These are phyloP conservation scores for Albifimbria verrucaria DNA, from an alignment of 2,329 filamentous ascomycete species.

Conservation along the genomic window DNA sequence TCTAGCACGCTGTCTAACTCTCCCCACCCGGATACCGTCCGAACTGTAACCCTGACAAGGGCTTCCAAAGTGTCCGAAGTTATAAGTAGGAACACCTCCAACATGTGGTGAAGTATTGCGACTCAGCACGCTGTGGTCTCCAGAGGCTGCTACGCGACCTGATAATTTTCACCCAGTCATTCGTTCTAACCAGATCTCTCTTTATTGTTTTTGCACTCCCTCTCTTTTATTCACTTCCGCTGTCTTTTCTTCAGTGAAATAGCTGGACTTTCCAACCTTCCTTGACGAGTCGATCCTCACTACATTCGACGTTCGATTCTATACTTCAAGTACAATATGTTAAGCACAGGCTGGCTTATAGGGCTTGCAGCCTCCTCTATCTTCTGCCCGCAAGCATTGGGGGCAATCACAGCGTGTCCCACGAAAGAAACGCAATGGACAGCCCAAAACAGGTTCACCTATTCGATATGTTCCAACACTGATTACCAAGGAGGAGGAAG, in stretches of 20 bases:
- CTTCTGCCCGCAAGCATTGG: neutral
- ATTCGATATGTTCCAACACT: constrained; percentile 10
- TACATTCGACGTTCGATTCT: neutral
- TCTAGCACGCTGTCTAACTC: neutral
- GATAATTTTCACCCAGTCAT: neutral
- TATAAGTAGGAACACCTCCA: neutral
- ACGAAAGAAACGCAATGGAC: neutral
- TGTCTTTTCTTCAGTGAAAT: neutral
- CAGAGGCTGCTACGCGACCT: neutral
- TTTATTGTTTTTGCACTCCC: neutral
- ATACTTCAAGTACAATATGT: neutral
- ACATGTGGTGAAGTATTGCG: neutral
- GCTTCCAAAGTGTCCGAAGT: neutral
- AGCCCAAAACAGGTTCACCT: neutral
- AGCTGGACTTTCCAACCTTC: neutral
- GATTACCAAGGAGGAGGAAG: constrained; percentile 12
- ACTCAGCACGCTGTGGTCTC: neutral
- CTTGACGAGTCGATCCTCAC: neutral
- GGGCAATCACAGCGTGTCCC: neutral
- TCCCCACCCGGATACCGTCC: neutral
- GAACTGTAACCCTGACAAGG: neutral
- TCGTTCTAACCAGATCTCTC: neutral
- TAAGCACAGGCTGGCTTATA: neutral
- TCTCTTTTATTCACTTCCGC: neutral
- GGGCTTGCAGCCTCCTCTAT: neutral